Evolutionary conservation across 1,284 basidiomycete genomes (phyloP).

Genomic region (Xerocomus nothofagi): DNA sequence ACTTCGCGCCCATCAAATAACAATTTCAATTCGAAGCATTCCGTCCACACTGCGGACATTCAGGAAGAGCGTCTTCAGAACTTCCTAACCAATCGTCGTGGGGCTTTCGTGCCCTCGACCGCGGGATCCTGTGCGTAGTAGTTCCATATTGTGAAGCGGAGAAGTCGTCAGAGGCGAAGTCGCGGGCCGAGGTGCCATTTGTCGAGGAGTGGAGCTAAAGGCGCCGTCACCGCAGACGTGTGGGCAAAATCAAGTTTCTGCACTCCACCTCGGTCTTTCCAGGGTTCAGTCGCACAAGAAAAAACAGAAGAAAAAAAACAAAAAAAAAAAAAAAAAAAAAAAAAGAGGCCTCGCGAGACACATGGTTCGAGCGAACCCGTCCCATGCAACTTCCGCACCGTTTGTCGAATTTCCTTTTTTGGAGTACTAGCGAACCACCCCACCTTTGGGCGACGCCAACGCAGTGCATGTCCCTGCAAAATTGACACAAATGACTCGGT

Average conservation of each 20-base stretch:
- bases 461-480: conserved; percentile 16
- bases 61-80: conserved; percentile 5
- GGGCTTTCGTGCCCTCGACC: conserved; percentile 27
- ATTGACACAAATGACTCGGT: conserved; percentile 22
- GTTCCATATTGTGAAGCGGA: conserved; percentile 28
- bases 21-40: conserved; percentile 34
- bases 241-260: conserved; percentile 1
- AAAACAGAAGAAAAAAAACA: background rate
- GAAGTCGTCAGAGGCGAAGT: conserved; percentile 14
- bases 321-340: background rate
- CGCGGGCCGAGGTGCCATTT: conserved; percentile 18
- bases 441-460: conserved; percentile 9
- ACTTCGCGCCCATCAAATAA: conserved; percentile 26
- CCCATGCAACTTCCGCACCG: conserved; percentile 26
- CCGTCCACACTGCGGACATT: conserved; percentile 18
- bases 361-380: background rate
- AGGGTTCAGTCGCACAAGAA: background rate
- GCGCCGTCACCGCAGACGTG: conserved; percentile 3
- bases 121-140: conserved; percentile 33
- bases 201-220: conserved; percentile 21
- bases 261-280: background rate
- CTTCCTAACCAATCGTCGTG: conserved; percentile 28
- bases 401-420: conserved; percentile 26
- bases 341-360: background rate
- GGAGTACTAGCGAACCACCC: conserved; percentile 6